Evolutionary conservation across 2,329 filamentous ascomycete species (phyloP).

Genomic region (Diaporthe vaccinii): DNA sequence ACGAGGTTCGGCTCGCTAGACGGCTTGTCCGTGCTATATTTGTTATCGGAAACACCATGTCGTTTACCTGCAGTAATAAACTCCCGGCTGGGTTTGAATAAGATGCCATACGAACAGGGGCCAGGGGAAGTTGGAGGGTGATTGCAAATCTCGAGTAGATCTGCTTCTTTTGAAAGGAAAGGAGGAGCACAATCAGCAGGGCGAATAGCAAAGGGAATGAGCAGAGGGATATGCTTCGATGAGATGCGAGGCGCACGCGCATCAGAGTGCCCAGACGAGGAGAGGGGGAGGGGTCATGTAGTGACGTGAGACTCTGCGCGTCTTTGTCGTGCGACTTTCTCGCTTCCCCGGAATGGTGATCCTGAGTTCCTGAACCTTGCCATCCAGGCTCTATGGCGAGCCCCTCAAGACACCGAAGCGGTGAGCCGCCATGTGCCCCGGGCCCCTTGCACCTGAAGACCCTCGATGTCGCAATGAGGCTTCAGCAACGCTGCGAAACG

Average conservation of each 20-base stretch:
- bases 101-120: slow-evolving; percentile 5
- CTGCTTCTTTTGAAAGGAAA: neutral
- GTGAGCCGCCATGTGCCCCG: slow-evolving; percentile 14
- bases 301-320: slow-evolving; percentile 32
- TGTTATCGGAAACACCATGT: slow-evolving; percentile 18
- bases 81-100: neutral
- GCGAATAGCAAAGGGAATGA: slow-evolving; percentile 24
- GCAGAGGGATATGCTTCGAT: slow-evolving; percentile 8
- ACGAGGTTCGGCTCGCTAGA: slow-evolving; percentile 6
- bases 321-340: slow-evolving; percentile 27
- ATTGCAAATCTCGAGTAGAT: slow-evolving; percentile 19
- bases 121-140: neutral
- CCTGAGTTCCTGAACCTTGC: slow-evolving; percentile 32
- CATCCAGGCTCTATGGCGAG: slow-evolving; percentile 6
- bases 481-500: slow-evolving; percentile 31
- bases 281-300: slow-evolving; percentile 22
- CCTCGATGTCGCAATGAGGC: slow-evolving; percentile 34
- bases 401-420: slow-evolving; percentile 15
- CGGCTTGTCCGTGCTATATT: slow-evolving; percentile 16
- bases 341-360: slow-evolving; percentile 30
- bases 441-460: slow-evolving; percentile 13
- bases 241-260: slow-evolving; percentile 9
- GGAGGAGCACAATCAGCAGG: slow-evolving; percentile 4
- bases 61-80: slow-evolving; percentile 14
- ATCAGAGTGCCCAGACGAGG: slow-evolving; percentile 1